Percentiles rank a stretch among this genome's conserved stretches.
phyloP scores from a whole-genome alignment of 352 stramenopile species.

The Phytophthora pisi region DNA sequence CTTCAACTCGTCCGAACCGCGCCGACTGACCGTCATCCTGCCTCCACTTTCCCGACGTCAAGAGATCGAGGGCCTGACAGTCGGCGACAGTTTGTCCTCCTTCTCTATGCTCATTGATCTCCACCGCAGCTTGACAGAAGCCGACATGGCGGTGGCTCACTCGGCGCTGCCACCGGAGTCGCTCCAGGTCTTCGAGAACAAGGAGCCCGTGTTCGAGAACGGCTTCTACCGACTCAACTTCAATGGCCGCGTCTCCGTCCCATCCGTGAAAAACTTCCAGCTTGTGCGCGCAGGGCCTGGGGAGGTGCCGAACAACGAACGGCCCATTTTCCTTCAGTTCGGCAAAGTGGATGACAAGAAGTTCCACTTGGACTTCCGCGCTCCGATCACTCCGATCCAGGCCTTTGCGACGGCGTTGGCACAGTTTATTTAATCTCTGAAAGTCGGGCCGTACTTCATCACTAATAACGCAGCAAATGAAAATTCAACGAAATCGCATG shows the following conservation, averaged over 20 bases:
- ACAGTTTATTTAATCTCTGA: constrained; percentile 68
- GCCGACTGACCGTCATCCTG: constrained; percentile 50
- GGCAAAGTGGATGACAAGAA: constrained; percentile 82
- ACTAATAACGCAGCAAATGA: no score
- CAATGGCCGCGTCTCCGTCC: constrained; percentile 73
- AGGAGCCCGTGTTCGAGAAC: constrained; percentile 76
- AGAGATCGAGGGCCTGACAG: constrained; percentile 54
- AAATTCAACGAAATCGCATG: no score
- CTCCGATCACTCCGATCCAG: constrained; percentile 75
- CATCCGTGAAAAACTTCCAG: constrained; percentile 87
- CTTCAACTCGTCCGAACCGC: constrained; percentile 56
- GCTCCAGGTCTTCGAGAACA: constrained; percentile 71
- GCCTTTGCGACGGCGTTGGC: constrained; percentile 69
- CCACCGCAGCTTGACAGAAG: constrained; percentile 30
- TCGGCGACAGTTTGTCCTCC: constrained; percentile 45
- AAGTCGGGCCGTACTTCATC: neutral
- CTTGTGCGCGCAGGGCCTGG: constrained; percentile 36
- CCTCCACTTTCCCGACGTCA: constrained; percentile 54
- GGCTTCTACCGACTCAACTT: constrained; percentile 86
- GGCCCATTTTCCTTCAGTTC: constrained; percentile 68
- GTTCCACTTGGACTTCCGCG: constrained; percentile 81
- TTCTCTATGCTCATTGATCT: constrained; percentile 69
- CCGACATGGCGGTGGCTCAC: constrained; percentile 31
- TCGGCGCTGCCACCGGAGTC: constrained; percentile 23
- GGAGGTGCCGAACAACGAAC: constrained; percentile 15